Evolutionary conservation across 495 filamentous ascomycete species (phyloP), one percentile per base, ranked within the genome.

Genomic region (Podospora pseudoanserina): DNA sequence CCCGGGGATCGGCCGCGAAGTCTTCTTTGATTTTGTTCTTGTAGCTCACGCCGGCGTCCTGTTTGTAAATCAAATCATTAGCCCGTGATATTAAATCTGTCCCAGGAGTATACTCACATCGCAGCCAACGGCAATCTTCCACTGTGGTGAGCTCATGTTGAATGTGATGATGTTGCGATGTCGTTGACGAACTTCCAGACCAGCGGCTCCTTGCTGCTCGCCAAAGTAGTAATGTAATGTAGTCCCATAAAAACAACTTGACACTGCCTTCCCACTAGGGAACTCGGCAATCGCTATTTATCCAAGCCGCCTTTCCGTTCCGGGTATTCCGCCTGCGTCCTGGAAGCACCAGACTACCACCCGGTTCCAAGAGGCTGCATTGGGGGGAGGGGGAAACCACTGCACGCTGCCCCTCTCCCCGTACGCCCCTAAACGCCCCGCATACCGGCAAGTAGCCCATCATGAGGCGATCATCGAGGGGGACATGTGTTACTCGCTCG

Each of bases 41-140:
- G 85, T 94, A 94, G 73, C 80, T 81, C 74, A 88, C 83, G 75
- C 92, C 92, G 74, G 92, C 92, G 65, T 92, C 88, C 82, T 93
- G 65, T 39, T 39, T n/a, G 54, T 2, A 55, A 16, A 63, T 4
- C 18, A 20, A 65, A 13, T 2, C 32, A 30, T 77, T 69, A 75
- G 75, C 26, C 53, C 68, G 16, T 11, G 7, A 28, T 19, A 20
- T 26, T 1, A 32, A 65, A 62, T 19, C 67, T 65, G 64, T 27
- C 65, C 65, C 71, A 76, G 59, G 60, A 74, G 7, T 13, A 11
- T 15, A 79, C 82, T 71, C 20, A 83, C 82, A 76, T 84, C 82
- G 70, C 79, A 78, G 61, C 80, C 82, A 65, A 84, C 71, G 34
- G 79, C 82, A 34, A 84, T 82, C 66, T 72, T 80, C 82, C 82